Percentiles rank a stretch among this genome's conserved stretches.
Evolutionary conservation across 306 rosid species (phyloP).

Genomic region (Quillaja saponaria): DNA sequence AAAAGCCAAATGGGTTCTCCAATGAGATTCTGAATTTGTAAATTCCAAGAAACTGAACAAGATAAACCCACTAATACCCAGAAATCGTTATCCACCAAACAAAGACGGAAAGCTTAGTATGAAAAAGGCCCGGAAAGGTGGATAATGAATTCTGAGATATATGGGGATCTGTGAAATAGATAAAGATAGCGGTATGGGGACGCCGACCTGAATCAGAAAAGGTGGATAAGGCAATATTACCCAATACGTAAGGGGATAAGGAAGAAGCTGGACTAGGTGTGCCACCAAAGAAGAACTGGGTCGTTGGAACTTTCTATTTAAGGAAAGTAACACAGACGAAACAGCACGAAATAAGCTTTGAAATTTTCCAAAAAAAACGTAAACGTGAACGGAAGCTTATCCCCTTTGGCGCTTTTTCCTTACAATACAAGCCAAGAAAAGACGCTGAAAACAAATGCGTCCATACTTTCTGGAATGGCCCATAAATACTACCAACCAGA

Average conservation of each 20-base stretch:
- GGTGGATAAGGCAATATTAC: constrained; percentile 20
- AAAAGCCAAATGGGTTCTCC: background rate
- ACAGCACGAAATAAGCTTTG: no score
- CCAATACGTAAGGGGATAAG: constrained; percentile 16
- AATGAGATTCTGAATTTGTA: background rate
- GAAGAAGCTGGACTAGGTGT: background rate
- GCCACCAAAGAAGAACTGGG: background rate
- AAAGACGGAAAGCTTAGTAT: no score
- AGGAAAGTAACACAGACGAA: background rate
- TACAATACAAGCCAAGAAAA: background rate
- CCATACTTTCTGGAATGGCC: no score
- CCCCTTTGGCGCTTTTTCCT: no score
- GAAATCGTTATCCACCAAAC: background rate
- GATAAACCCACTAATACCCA: background rate
- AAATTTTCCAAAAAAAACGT: no score
- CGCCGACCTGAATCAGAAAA: constrained; percentile 22
- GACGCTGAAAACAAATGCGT: background rate
- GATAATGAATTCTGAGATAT: background rate
- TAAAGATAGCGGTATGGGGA: constrained; percentile 37
- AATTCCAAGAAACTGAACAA: background rate
- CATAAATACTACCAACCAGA: no score
- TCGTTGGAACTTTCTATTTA: background rate
- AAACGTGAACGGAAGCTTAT: background rate
- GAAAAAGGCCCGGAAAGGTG: background rate
- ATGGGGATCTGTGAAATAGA: constrained; percentile 42